Conservation (phyloP, 139 green algal species). For the Auxenochlorella pyrenoidosa region DNA sequence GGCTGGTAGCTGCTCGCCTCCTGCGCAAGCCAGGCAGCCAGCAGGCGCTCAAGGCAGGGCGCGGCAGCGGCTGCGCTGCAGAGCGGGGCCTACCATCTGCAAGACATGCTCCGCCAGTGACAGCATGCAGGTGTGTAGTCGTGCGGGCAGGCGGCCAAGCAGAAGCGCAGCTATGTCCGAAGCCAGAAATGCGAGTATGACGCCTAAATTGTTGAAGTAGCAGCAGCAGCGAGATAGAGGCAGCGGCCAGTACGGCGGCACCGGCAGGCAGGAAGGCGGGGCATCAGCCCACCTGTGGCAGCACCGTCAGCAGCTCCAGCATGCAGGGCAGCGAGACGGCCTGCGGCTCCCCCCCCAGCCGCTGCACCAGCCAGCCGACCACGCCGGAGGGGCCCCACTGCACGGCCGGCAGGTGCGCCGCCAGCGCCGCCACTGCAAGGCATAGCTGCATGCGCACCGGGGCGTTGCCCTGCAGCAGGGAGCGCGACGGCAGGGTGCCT, state of each 20-base stretch:
- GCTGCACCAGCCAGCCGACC: conserved; percentile 52
- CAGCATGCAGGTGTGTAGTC: too few species aligned
- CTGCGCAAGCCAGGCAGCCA: conserved; percentile 48
- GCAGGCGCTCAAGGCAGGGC: not conserved
- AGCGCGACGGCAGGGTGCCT: not conserved
- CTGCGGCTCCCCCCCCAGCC: conserved; percentile 42
- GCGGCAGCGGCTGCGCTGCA: not conserved
- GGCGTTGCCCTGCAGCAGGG: conserved; percentile 32
- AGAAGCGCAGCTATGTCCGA: too few species aligned
- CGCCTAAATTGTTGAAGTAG: too few species aligned
- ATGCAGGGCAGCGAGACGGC: conserved; percentile 73
- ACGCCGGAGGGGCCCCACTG: conserved; percentile 66
- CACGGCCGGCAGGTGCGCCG: conserved; percentile 72
- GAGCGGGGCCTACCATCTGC: too few species aligned
- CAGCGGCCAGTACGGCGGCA: not conserved
- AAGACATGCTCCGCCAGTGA: too few species aligned
- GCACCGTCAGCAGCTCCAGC: conserved; percentile 89
- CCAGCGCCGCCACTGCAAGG: conserved; percentile 84
- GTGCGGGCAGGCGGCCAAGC: too few species aligned
- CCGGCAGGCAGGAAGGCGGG: too few species aligned
- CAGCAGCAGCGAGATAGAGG: not conserved
- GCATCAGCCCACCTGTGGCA: conserved; percentile 76
- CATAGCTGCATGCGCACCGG: conserved; percentile 89
- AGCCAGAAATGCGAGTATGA: too few species aligned
- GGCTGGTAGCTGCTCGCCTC: conserved; percentile 79